Base-by-base conservation (phyloP, 148 eudicot genomes). In the Vaccinium darrowii region DNA sequence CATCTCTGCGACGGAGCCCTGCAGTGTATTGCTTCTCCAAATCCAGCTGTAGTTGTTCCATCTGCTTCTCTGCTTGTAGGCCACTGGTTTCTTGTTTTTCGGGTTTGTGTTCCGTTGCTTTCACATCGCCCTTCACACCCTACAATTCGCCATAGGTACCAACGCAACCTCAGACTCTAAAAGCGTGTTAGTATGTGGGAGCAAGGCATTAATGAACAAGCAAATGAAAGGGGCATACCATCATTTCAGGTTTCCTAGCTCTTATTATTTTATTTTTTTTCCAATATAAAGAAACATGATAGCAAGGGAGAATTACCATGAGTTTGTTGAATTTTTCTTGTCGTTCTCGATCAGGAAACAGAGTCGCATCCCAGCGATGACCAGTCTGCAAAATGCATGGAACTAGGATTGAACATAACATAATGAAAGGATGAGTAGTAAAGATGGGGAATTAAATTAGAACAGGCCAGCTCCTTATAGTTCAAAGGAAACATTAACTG, bases 81-180 rank as follows among this genome's bases (percentile, higher is more conserved):
- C 83, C 84, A 8, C 63, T 82, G 83, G 84, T 85, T 62, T 91
- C 92, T 87, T 91, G 89, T 81, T 86, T 86, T 83, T 88, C 90
- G 65, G 88, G 88, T 84, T 90, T 89, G 47, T 85, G 65, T 57
- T 87, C 91, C 83, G 51, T 16, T 27, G 43, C 86, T 89, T 92
- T 92, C 82, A 82, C 82, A 0, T 96, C 98, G 84, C 94, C 99
- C 88, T 96, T 96, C 88, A 96, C 97, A 88, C 99, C 99, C 99
- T 96, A 93, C 99, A 96, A 93, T 92, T 89, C 93, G 96, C 95
- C 94, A 95, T 91, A 92, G 87, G 95, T 84, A 94, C 98, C 98
- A 95, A 88, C 82, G 94, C 96, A 96, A 92, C 93, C 98, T 96
- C 99, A 96, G 99, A 96, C 94, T 96, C 99, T 96, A 91, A 94